Evolutionary conservation across 148 eudicot species (phyloP).

Genomic region (Spergularia marina): DNA sequence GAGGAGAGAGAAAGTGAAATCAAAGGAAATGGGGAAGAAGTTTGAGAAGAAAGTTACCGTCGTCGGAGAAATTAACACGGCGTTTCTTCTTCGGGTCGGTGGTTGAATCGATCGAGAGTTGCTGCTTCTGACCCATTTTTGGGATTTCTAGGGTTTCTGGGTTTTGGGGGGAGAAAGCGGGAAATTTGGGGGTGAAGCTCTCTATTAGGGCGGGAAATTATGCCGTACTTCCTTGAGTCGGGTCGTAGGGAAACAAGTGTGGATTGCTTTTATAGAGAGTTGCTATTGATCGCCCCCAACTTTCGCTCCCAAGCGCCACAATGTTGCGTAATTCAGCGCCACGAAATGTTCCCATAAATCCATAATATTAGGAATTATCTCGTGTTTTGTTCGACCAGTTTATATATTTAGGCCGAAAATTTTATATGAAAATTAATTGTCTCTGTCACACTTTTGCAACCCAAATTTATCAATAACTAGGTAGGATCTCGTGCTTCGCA

Average conservation of each 20-base stretch:
- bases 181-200: slow-evolving; percentile 22
- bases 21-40: neutral
- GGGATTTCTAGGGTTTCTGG: slow-evolving; percentile 93
- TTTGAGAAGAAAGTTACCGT: slow-evolving; percentile 33
- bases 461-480: too few relatives aligned
- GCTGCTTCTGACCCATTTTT: slow-evolving; percentile 70
- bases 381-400: too few relatives aligned
- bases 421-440: too few relatives aligned
- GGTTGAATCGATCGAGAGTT: slow-evolving; percentile 47
- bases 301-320: too few relatives aligned
- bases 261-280: too few relatives aligned
- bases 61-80: slow-evolving; percentile 55
- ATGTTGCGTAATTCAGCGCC: too few relatives aligned
- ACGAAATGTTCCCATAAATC: neutral
- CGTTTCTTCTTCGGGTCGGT: slow-evolving; percentile 76
- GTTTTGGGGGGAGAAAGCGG: slow-evolving; percentile 35
- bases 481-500: too few relatives aligned
- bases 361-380: neutral
- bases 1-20: slow-evolving; percentile 7
- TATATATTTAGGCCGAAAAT: too few relatives aligned
- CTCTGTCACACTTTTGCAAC: too few relatives aligned
- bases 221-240: neutral
- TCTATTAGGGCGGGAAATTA: slow-evolving; percentile 57
- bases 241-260: too few relatives aligned
- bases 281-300: too few relatives aligned